phyloP scores from a whole-genome alignment of 2,329 filamentous ascomycete genomes.

The Microdochium paspali region DNA sequence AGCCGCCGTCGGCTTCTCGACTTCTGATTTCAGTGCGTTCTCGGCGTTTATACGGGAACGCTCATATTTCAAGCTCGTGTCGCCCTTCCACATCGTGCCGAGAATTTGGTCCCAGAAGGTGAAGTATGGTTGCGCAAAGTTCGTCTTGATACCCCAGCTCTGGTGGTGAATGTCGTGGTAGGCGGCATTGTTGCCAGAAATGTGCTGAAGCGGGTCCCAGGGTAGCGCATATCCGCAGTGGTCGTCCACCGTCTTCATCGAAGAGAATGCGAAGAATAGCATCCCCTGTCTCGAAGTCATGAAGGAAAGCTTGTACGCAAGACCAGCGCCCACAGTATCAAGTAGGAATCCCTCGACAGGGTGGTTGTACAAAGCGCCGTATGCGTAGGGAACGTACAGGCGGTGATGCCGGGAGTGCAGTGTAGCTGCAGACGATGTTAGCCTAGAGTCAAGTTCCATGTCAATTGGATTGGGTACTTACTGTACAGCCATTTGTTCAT shows the following conservation, averaged over 20 bases:
- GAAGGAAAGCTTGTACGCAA: conserved; percentile 71
- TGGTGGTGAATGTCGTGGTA: conserved; percentile 99
- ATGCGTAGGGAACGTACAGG: conserved; percentile 95
- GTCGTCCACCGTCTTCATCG: conserved; percentile 94
- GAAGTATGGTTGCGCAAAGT: conserved; percentile 87
- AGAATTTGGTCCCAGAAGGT: conserved; percentile 86
- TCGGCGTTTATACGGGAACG: conserved; percentile 29
- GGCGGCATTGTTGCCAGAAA: conserved; percentile 89
- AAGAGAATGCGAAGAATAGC: conserved; percentile 80
- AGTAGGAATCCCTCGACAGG: conserved; percentile 88
- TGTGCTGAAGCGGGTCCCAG: conserved; percentile 84
- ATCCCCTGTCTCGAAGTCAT: conserved; percentile 85
- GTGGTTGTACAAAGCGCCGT: conserved; percentile 94
- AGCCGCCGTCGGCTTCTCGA: conserved; percentile 17
- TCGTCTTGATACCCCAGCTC: conserved; percentile 97
- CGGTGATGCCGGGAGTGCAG: conserved; percentile 96
- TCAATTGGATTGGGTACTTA: conserved; percentile 58
- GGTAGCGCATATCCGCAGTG: conserved; percentile 96
- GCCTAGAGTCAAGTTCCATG: conserved; percentile 17
- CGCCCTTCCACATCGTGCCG: conserved; percentile 74
- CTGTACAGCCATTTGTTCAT: conserved; percentile 95
- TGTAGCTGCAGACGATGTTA: conserved; percentile 44
- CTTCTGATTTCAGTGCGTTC: conserved; percentile 34
- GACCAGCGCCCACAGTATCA: conserved; percentile 78
- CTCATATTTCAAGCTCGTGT: conserved; percentile 31